Evolutionary conservation across 2,329 filamentous ascomycete species (phyloP), one percentile per base, ranked within the genome.

Genomic region (Penicillium griseofulvum): DNA sequence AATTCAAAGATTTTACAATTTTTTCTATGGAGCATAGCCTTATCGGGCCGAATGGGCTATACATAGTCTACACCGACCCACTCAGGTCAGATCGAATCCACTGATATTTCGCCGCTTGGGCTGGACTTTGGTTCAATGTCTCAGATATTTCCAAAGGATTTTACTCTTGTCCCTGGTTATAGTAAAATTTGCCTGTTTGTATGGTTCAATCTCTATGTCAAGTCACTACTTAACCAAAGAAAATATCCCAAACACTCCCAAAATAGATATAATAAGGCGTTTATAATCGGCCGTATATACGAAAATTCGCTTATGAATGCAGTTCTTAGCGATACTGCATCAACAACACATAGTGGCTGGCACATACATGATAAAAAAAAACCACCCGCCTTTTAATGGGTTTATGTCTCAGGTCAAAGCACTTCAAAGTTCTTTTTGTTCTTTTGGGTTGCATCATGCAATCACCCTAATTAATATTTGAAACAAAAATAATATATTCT

Each of bases 21-120:
- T 51, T 49, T 49, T 34, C 38, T 28, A 52, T 52, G 49, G 41
- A 28, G 49, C 34, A 34, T 19, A 43, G 17, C 33, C 41, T 52
- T 52, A 52, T 52, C 49, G 49, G 49, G 49, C 49, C 41, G 49
- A 46, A 28, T 51, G 49, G 22, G 9, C 41, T 29, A 49, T 39
- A 47, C 24, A 39, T 39, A 39, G 46, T 12, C 22, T 19, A 43
- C 31, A 36, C 31, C n/a, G 34, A 36, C 12, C 49, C 49, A 52
- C 41, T 36, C 17, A 16, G 41, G 41, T 24, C 24, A 38, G 41
- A 46, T 46, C 49, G 19, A 52, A 52, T 52, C 49, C 41, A 46
- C 49, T 31, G 5, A 5, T n/a, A 16, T 17, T 37, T 52, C 10
- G 41, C 39, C 31, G 31, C 39, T 45, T 6, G 14, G 26, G n/a